Base-by-base conservation (phyloP, 192 early-diverging fungal genomes). In the Phlyctochytrium bullatum region DNA sequence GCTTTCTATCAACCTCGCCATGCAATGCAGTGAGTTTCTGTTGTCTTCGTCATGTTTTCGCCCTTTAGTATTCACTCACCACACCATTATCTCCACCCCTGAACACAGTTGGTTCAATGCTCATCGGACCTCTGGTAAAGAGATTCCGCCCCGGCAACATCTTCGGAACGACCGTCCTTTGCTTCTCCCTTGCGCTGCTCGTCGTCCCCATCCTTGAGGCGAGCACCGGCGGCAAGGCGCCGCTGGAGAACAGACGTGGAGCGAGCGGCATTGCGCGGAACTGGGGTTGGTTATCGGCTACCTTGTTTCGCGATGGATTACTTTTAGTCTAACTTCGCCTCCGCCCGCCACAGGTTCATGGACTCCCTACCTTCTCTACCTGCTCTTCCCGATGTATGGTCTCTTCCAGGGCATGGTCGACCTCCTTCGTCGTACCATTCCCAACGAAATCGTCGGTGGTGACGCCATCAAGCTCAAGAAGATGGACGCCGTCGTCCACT, bases 401-500 rank as follows among this genome's bases (percentile, higher is more conserved):
- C 64, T 81, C 58, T 82, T 74, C 61, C 80, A 80, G 34, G 83
- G 83, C 25, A 79, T 81, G 67, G 72, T 87, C 23, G 85, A 87
- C 56, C 71, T 87, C 16, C 81, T 87, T 28, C 83, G 85, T 16
- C 84, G 85, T 65, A 76, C 86, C 47, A 79, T 82, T 16, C 80
- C 80, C 35, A 60, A 62, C 30, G 80, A 82, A 60, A 78, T 82
- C 32, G 84, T 87, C 36, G 85, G 85, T 35, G 85, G 83, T 36
- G 73, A 87, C 73, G 77, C 81, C 16, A 53, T 75, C 57, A 87
- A 87, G 75, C 77, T 87, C 62, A 83, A 80, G 72, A 64, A 62
- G 34, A 86, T 87, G 84, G 85, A 87, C 60, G 73, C 78, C 25
- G 69, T 62, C 31, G 85, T 87, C 40, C 85, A 87, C 56, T 68